Evolutionary conservation across 2,329 filamentous ascomycete genomes (phyloP).

Genomic region (Ophiostoma ulmi): DNA sequence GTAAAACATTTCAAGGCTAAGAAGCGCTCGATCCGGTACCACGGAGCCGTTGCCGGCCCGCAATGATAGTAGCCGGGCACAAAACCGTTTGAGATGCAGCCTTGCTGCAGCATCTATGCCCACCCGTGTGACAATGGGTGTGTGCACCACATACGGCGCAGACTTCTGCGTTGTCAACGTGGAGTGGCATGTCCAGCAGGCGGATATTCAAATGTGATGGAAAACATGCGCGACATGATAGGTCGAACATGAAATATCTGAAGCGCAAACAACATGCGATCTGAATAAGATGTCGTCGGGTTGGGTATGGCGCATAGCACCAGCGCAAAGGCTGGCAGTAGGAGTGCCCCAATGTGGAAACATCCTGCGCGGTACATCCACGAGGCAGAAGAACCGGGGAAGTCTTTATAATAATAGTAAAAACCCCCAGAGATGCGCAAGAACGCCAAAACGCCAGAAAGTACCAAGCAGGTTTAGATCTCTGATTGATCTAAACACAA

Average conservation of each 20-base stretch:
- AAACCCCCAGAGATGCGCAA: slow-evolving; percentile 1
- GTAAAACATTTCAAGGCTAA: not conserved
- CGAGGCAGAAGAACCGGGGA: not conserved
- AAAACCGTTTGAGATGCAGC: not conserved
- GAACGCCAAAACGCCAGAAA: not conserved
- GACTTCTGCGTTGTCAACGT: not conserved
- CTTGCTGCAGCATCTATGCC: not conserved
- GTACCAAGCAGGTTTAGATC: not conserved
- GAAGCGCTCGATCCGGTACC: not conserved
- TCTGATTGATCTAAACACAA: not conserved
- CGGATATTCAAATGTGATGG: not conserved
- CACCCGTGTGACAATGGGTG: not conserved
- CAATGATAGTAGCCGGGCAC: not conserved
- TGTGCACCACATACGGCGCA: slow-evolving; percentile 6
- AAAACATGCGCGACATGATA: not conserved
- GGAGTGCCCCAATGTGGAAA: slow-evolving; percentile 15
- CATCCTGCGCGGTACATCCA: slow-evolving; percentile 16
- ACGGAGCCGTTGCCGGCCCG: not conserved
- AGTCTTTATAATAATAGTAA: not conserved
- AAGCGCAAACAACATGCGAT: not conserved
- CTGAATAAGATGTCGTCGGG: not conserved
- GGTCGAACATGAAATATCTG: not conserved
- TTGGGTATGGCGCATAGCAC: not conserved
- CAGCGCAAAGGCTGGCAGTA: not conserved
- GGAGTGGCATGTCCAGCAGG: not conserved